phyloP scores from a whole-genome alignment of 495 filamentous ascomycete species.

The Mytilinidion resinicola region DNA sequence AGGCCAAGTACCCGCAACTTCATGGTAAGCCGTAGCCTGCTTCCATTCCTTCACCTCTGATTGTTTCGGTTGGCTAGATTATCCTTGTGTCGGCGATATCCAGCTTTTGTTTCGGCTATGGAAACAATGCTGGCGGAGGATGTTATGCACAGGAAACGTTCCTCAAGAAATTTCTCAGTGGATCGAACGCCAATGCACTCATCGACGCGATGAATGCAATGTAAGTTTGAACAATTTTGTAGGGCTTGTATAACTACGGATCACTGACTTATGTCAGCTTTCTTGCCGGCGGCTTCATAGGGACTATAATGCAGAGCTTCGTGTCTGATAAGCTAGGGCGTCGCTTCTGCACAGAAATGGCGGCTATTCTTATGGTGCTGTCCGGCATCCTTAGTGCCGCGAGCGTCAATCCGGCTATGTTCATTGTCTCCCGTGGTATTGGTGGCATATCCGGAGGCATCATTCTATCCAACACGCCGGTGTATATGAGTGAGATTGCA shows the following conservation, averaged over 20 bases:
- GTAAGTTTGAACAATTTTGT: background rate
- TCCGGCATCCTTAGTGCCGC: conserved; percentile 18
- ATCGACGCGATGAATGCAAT: conserved; percentile 1
- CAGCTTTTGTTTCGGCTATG: background rate
- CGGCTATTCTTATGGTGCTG: conserved; percentile 17
- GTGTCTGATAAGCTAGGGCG: background rate
- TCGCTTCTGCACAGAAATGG: conserved; percentile 15
- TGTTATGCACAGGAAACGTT: conserved; percentile 1
- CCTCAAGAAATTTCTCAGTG: conserved; percentile 1
- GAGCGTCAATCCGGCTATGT: conserved; percentile 22
- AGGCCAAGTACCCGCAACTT: no score
- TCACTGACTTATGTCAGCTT: background rate
- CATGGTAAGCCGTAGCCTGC: no score
- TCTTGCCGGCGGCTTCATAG: conserved; percentile 4
- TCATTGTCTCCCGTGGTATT: conserved; percentile 22
- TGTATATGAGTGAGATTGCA: conserved; percentile 33
- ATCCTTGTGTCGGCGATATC: background rate
- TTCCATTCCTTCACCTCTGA: background rate
- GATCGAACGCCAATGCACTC: background rate
- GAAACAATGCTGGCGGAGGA: conserved; percentile 1
- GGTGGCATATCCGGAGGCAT: conserved; percentile 28
- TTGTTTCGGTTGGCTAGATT: background rate
- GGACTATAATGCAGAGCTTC: background rate
- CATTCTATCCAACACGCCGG: conserved; percentile 26
- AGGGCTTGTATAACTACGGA: background rate